Evolutionary conservation across 768 basidiomycete species (phyloP).

Genomic region (Plicaturopsis crispa): DNA sequence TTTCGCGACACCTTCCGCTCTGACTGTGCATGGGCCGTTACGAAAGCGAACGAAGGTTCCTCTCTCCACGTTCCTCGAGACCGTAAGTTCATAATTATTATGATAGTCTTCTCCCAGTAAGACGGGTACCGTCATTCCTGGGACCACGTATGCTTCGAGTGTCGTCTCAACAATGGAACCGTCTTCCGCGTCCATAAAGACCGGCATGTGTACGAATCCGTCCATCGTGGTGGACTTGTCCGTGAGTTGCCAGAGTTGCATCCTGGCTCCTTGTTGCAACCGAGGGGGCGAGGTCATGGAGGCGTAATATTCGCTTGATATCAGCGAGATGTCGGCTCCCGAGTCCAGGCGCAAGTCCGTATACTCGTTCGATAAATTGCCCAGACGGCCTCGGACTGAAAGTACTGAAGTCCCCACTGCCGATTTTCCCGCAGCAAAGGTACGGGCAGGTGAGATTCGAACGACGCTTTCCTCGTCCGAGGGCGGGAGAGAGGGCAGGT

Average conservation of each 20-base stretch:
- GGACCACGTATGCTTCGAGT: constrained; percentile 22
- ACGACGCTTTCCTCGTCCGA: too few relatives aligned
- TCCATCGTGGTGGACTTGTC: constrained; percentile 16
- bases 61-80: too few relatives aligned
- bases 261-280: constrained; percentile 16
- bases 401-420: too few relatives aligned
- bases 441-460: too few relatives aligned
- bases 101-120: constrained; percentile 24
- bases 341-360: too few relatives aligned
- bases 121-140: constrained; percentile 20
- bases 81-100: constrained; percentile 2
- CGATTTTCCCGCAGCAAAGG: too few relatives aligned
- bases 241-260: constrained; percentile 25
- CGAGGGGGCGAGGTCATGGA: constrained; percentile 9
- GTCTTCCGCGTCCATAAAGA: constrained; percentile 16
- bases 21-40: too few relatives aligned
- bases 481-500: too few relatives aligned
- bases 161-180: constrained; percentile 17
- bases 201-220: constrained; percentile 18
- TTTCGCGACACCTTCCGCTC: too few relatives aligned
- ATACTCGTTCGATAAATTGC: too few relatives aligned
- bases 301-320: constrained; percentile 7
- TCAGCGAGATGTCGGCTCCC: constrained; percentile 17
- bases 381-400: too few relatives aligned
- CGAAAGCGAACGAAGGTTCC: too few relatives aligned